Conservation (phyloP, 768 basidiomycete genomes). For the Naganishia randhawae region DNA sequence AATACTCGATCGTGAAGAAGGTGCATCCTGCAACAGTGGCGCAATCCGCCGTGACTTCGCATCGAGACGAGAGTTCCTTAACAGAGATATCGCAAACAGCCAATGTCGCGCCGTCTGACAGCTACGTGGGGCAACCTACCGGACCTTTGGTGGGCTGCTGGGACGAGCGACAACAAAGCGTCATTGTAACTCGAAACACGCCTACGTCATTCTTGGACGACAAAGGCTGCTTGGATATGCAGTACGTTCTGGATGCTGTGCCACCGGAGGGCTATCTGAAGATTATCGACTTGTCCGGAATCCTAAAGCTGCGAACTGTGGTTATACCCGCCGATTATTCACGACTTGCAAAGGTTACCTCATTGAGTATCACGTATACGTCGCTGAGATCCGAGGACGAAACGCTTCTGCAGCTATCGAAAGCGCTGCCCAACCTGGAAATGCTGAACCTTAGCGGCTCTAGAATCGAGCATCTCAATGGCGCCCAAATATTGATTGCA, state of each 20-base stretch:
- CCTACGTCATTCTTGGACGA: conserved; percentile 7
- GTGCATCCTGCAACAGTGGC: conserved; percentile 5
- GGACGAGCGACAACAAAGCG: conserved; percentile 8
- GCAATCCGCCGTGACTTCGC: neutral
- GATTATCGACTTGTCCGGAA: neutral
- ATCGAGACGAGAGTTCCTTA: neutral
- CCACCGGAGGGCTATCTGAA: neutral
- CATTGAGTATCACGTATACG: conserved; percentile 18
- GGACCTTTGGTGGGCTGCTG: neutral
- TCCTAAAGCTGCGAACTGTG: conserved; percentile 7
- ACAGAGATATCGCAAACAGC: too few species aligned
- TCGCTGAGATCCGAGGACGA: neutral
- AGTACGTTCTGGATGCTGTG: conserved; percentile 1
- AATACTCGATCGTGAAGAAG: neutral
- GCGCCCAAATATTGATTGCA: conserved; percentile 3
- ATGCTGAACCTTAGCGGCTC: conserved; percentile 27
- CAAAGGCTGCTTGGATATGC: conserved; percentile 5
- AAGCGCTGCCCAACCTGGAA: conserved; percentile 17
- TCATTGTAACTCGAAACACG: conserved; percentile 1
- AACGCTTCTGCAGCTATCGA: neutral
- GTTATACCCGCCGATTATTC: neutral
- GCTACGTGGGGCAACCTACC: neutral
- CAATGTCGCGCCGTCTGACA: too few species aligned
- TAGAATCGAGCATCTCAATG: conserved; percentile 21
- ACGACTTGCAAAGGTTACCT: neutral